Base-by-base conservation (phyloP, 2,329 filamentous ascomycete genomes). In the Cryphonectria japonica region DNA sequence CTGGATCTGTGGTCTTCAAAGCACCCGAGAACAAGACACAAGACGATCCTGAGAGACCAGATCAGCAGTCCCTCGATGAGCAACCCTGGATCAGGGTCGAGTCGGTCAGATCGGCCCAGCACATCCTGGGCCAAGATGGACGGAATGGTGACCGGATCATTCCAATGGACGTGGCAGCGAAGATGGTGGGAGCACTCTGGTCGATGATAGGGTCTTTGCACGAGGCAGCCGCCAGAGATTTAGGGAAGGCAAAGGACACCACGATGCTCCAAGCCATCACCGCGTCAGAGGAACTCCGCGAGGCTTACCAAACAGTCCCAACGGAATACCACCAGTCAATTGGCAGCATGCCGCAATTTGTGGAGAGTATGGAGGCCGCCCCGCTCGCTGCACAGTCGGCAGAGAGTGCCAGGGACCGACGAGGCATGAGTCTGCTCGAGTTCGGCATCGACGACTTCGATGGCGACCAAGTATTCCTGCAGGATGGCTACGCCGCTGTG, bases 371-470 rank as follows among this genome's bases (percentile, higher is more conserved):
- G 62, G 68, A 69, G 39, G 68, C 68, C 22, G 68, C 68, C 5
- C 68, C 68, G 32, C 63, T 69, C 29, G 68, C 68, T 22, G 68
- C 68, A 29, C 68, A 66, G 54, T 69, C 68, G 39, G 68, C 68
- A 9, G 68, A 69, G 52, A 37, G 61, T 19, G 22, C 63, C 22
- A 29, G 52, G 8, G 68, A 52, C 16, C 68, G 34, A 32, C 62
- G 37, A 13, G 68, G 68, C 19, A 60, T 69, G 68, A 62, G 68
- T 46, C 43, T 69, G 62, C 68, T 69, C 14, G 68, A 69, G 41
- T 69, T 69, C 26, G 68, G 62, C 6, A 65, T 69, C 16, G 68
- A 69, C 11, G 68, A 69, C 11, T 69, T 69, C 34, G 68, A 61
- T 0, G 68, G 68, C 63, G 68, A 69, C n/a, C 68, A 69, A 60